Evolutionary conservation across 306 rosid species (phyloP).

Genomic region (Citrullus mucosospermus): DNA sequence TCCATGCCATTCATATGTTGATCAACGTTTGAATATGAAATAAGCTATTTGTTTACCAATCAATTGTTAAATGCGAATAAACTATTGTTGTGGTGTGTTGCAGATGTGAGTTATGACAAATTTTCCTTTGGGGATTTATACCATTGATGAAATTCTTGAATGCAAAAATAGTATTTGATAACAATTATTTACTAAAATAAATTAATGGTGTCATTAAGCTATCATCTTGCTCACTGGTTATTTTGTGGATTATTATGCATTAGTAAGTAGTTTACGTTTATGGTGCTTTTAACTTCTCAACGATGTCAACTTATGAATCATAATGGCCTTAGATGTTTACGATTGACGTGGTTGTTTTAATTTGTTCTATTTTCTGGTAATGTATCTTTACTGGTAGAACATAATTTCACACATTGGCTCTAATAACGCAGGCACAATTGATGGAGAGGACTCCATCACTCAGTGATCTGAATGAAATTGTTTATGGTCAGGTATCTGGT

Average conservation of each 20-base stretch:
- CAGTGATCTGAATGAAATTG: slow-evolving; percentile 82
- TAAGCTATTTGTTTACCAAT: not conserved
- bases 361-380: slow-evolving; percentile 2
- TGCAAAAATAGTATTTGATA: not conserved
- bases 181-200: not conserved
- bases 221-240: not conserved
- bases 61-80: not conserved
- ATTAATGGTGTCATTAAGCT: not conserved
- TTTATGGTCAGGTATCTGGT: slow-evolving; percentile 78
- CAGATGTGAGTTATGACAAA: not conserved
- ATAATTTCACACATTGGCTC: slow-evolving; percentile 21
- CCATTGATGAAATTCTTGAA: not conserved
- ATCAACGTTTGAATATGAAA: not conserved
- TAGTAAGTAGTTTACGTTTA: not conserved
- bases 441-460: slow-evolving; percentile 91
- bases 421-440: slow-evolving; percentile 55
- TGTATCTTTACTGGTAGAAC: slow-evolving; percentile 8
- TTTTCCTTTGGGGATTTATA: not conserved
- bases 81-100: not conserved
- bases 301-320: not conserved
- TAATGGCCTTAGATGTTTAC: not conserved
- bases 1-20: not conserved
- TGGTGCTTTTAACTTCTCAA: not conserved
- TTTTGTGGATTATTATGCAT: slow-evolving; percentile 5
- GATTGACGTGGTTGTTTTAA: not conserved